Percentiles rank a stretch among this genome's conserved stretches.
These are phyloP conservation scores for Lagenidium giganteum DNA, from an alignment of 352 stramenopile genomes.

Conservation along the genomic window DNA sequence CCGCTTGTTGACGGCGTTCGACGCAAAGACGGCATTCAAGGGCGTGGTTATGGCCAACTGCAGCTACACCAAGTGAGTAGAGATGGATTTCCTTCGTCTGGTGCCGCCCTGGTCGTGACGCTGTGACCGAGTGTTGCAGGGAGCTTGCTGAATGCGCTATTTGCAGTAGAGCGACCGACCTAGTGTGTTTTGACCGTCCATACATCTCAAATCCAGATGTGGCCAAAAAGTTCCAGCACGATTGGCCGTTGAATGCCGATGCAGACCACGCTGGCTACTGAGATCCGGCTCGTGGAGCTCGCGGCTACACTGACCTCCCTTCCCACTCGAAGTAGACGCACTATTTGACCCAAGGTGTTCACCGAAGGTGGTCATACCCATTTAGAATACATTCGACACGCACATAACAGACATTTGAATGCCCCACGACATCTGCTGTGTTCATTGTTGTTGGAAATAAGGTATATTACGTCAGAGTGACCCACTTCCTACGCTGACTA, in stretches of 20 bases:
- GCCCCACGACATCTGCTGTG: too few species aligned
- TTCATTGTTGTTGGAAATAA: too few species aligned
- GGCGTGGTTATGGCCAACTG: slow-evolving; percentile 34
- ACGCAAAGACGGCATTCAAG: slow-evolving; percentile 27
- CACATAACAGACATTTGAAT: too few species aligned
- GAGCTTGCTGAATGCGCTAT: slow-evolving; percentile 16
- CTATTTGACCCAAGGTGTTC: too few species aligned
- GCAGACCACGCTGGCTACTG: not conserved
- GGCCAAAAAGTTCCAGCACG: slow-evolving; percentile 20
- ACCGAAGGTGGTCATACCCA: too few species aligned
- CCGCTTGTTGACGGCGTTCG: slow-evolving; percentile 15
- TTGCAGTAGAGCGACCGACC: slow-evolving; percentile 12
- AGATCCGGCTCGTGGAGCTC: not conserved
- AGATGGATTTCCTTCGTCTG: too few species aligned
- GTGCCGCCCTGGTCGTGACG: too few species aligned
- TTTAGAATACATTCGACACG: too few species aligned
- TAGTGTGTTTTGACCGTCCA: slow-evolving; percentile 21
- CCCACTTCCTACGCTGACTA: too few species aligned
- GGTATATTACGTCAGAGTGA: too few species aligned
- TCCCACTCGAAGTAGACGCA: too few species aligned
- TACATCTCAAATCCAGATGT: slow-evolving; percentile 45
- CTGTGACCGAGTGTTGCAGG: too few species aligned
- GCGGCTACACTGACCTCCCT: not conserved
- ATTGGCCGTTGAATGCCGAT: slow-evolving; percentile 24
- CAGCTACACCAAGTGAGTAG: slow-evolving; percentile 24